Base-by-base conservation (phyloP, 78 protist species). In the Dictyostelium brefeldianum region DNA sequence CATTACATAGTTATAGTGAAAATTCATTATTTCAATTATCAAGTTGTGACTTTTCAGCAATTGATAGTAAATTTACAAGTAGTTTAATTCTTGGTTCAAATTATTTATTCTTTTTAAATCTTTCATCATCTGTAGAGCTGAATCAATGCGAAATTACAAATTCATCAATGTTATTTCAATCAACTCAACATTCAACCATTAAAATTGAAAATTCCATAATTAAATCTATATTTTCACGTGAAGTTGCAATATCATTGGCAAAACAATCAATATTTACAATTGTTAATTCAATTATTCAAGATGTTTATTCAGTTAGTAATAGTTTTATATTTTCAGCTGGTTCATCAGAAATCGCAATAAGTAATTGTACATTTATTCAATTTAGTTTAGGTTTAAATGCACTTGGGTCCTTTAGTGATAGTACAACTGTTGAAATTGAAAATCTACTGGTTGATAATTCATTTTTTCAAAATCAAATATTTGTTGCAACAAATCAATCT, bases 401-500 rank as follows among this genome's bases (percentile, higher is more conserved):
- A 4, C 29, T 65, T 12, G 74, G 48, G 27, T 14, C 27, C 6
- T 65, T 65, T 65, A 8, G 7, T 14, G 18, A 65, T 65, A 29
- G 48, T 15, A 36, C 43, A 36, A 29, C 27, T 29, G 43, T 65
- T 0, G 11, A 5, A 8, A 29, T 65, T 14, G 7, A 14, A 12
- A 3, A 65, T 65, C 11, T 25, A 14, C 14, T 65, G 6, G 22
- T 65, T 1, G 25, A 25, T 29, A 14, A 29, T 25, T 65, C 74
- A 31, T 65, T 65, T 6, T 65, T 65, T 29, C 74, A 65, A 65
- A 65, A 65, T 65, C 74, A 65, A 65, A 31, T 65, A 27, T 65
- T 65, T 14, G 41, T 29, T 31, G 46, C 46, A 29, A 29, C 41
- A 5, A 36, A 36, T 36, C 15, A 29, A 4, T 65, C 74, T 27